Evolutionary conservation across 2,329 filamentous ascomycete species (phyloP).

Genomic region (Fusarium sacchari): DNA sequence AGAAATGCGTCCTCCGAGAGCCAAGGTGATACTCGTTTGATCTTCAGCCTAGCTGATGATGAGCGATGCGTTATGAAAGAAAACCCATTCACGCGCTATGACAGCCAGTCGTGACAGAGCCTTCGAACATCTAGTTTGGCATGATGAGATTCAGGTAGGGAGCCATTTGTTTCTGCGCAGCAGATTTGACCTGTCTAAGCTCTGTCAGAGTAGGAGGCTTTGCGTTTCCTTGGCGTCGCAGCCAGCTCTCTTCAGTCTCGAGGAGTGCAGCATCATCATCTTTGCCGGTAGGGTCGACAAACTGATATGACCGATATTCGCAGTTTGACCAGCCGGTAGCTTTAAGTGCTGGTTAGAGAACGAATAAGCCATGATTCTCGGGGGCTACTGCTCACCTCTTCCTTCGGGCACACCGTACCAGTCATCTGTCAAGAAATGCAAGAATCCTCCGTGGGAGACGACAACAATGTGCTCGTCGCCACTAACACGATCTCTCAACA

Average conservation of each 20-base stretch:
- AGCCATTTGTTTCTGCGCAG: constrained; percentile 50
- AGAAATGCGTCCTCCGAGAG: neutral
- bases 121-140: constrained; percentile 11
- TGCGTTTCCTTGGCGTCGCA: constrained; percentile 54
- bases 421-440: constrained; percentile 88
- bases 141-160: constrained; percentile 46
- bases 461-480: constrained; percentile 74
- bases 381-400: constrained; percentile 48
- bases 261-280: constrained; percentile 59
- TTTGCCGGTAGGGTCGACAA: constrained; percentile 62
- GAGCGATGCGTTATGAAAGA: neutral
- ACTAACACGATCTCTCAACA: constrained; percentile 62
- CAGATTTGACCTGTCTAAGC: constrained; percentile 55
- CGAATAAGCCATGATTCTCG: neutral
- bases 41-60: neutral
- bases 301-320: constrained; percentile 75
- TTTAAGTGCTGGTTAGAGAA: constrained; percentile 44
- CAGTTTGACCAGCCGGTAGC: constrained; percentile 81
- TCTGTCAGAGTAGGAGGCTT: constrained; percentile 57
- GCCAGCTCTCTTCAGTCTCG: constrained; percentile 62
- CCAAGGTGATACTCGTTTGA: neutral
- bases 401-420: constrained; percentile 69
- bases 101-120: too few relatives aligned
- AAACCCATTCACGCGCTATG: neutral
- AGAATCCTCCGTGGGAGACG: constrained; percentile 83